phyloP scores from a whole-genome alignment of 306 rosid genomes.

The Mimosa bimucronata region DNA sequence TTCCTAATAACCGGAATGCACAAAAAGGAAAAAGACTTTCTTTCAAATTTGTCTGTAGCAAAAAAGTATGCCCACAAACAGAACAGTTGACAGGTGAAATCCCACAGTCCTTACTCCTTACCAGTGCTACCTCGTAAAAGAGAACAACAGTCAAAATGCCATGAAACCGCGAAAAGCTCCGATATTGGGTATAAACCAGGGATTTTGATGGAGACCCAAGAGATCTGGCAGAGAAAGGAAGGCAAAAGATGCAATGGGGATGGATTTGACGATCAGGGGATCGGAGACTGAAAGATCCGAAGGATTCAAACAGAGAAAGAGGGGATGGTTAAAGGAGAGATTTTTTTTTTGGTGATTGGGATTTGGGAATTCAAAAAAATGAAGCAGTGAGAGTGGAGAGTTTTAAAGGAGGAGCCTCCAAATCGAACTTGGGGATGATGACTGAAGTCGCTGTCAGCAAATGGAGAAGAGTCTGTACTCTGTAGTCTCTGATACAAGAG shows the following conservation, averaged over 20 bases:
- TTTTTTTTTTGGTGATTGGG: not conserved
- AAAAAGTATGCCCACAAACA: slow-evolving; percentile 25
- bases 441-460: not conserved
- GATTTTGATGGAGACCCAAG: slow-evolving; percentile 24
- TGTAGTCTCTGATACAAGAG: not conserved
- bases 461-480: not conserved
- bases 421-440: slow-evolving; percentile 33
- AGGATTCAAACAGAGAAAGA: slow-evolving; percentile 38
- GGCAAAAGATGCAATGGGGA: slow-evolving; percentile 30
- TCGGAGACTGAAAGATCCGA: slow-evolving; percentile 56
- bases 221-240: slow-evolving; percentile 52
- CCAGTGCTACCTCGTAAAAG: slow-evolving; percentile 56
- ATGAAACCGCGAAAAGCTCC: slow-evolving; percentile 37
- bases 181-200: slow-evolving; percentile 32
- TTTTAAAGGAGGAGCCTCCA: slow-evolving; percentile 41
- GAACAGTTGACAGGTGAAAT: slow-evolving; percentile 40
- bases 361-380: not conserved
- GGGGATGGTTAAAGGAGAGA: slow-evolving; percentile 5
- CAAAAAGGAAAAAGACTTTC: slow-evolving; percentile 28
- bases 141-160: slow-evolving; percentile 49
- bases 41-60: slow-evolving; percentile 14
- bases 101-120: not conserved
- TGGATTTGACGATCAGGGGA: slow-evolving; percentile 54
- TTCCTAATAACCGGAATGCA: not conserved
- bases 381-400: slow-evolving; percentile 16